phyloP scores from a whole-genome alignment of 345 rosid genomes.

The Camelina sativa region DNA sequence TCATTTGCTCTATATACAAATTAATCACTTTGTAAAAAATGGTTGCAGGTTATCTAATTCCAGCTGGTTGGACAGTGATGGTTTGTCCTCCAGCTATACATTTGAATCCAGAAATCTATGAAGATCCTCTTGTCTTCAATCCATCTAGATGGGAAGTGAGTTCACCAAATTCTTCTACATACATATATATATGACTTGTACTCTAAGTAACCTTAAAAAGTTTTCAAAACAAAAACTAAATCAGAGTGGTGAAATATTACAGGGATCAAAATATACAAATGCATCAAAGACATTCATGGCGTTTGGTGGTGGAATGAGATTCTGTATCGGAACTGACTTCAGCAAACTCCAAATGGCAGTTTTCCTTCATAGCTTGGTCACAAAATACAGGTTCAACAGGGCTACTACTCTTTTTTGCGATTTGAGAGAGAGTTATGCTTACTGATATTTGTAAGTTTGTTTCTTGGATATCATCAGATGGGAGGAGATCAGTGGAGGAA shows the following conservation, averaged over 20 bases:
- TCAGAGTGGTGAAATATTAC: constrained; percentile 24
- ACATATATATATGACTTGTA: neutral
- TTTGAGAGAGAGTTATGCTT: neutral
- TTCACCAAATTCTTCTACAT: neutral
- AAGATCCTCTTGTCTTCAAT: constrained; percentile 76
- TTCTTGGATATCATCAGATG: constrained; percentile 54
- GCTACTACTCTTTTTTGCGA: too few species aligned
- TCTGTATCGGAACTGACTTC: constrained; percentile 90
- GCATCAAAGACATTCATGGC: constrained; percentile 88
- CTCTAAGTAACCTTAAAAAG: neutral
- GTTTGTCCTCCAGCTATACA: constrained; percentile 96
- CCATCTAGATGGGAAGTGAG: constrained; percentile 94
- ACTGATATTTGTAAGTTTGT: neutral
- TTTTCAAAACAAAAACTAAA: neutral
- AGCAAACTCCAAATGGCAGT: constrained; percentile 85
- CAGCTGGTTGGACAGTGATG: constrained; percentile 93
- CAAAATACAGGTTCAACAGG: constrained; percentile 64
- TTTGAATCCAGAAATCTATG: constrained; percentile 69
- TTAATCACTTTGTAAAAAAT: constrained; percentile 20
- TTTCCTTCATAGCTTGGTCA: constrained; percentile 81
- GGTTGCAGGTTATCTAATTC: constrained; percentile 75
- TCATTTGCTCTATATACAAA: too few species aligned
- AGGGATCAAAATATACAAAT: constrained; percentile 62
- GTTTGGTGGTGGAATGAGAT: constrained; percentile 94
- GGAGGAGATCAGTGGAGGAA: constrained; percentile 68